Base-by-base conservation (phyloP, 805 yeast species). In the Ogataea trehalophila region DNA sequence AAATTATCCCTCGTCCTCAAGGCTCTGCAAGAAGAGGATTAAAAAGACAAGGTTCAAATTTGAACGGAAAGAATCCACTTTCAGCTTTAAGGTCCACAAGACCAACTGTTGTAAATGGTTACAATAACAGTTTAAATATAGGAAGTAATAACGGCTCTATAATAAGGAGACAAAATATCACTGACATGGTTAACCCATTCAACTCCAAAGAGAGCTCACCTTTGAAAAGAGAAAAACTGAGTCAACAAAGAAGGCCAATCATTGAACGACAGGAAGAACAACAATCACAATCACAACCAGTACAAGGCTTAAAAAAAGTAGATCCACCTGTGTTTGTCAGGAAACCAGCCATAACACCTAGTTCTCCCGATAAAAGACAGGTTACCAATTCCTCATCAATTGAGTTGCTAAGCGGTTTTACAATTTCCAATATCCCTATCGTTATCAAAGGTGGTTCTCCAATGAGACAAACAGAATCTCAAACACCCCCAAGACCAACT, bases 371-470 rank as follows among this genome's bases (percentile, higher is more conserved):
- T 9, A 26, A 13, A 26, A 26, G 31, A 26, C 31, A 33, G 18
- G 33, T 37, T 13, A 29, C 45, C 22, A 22, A n/a, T 29, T n/a
- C 38, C 37, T 39, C 38, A 46, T 22, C 47, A 23, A 18, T 46
- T 13, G 52, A 40, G 29, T 17, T 45, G n/a, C 20, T 50, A 15
- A 39, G 39, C 14, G 56, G 57, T n/a, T 48, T 51, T 6, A 50
- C 61, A 9, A 56, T 57, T 16, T 57, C 61, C 2, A 58, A 60
- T 37, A 55, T 46, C 14, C 64, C 64, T 14, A 58, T 60, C 39
- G 60, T 60, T 14, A 57, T 60, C 31, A 58, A 58, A 18, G 64
- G 64, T 9, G 64, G 64, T 2, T 60, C 64, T 3, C 64, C 64
- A 20, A 51, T 58, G 51, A 50, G 56, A 42, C 48, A 45, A 11